Conservation (phyloP, 768 basidiomycete genomes). For the Ephemerocybe angulata region DNA sequence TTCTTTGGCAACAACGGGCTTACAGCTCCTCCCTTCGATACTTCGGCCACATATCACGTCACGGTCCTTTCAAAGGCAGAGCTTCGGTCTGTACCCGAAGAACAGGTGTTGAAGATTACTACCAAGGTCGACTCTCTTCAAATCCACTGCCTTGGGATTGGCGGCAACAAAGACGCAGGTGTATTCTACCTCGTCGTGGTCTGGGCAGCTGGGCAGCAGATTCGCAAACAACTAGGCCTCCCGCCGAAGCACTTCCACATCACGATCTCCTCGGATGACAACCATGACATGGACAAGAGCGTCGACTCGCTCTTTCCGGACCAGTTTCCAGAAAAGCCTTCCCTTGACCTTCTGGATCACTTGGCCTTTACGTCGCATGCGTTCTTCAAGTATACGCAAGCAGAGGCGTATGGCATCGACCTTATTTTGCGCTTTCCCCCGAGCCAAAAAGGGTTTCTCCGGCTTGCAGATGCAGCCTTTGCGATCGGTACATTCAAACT, state of each 20-base stretch:
- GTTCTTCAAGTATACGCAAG: conserved; percentile 31
- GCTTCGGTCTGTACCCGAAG: conserved; percentile 22
- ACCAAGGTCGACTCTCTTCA: conserved; percentile 24
- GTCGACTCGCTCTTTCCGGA: conserved; percentile 40
- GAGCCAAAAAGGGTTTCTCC: conserved; percentile 45
- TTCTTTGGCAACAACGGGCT: too few relatives aligned
- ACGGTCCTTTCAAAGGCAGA: conserved; percentile 40
- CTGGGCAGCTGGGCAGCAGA: conserved; percentile 50
- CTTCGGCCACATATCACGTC: conserved; percentile 31
- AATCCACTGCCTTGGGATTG: conserved; percentile 38
- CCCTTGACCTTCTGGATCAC: conserved; percentile 41
- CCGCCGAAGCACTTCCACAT: conserved; percentile 55
- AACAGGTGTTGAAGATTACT: conserved; percentile 17
- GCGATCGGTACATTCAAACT: conserved; percentile 36
- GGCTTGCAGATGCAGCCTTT: conserved; percentile 46
- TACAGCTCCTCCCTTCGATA: neutral
- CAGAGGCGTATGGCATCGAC: conserved; percentile 29
- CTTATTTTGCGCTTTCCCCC: conserved; percentile 30
- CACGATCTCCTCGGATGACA: conserved; percentile 39
- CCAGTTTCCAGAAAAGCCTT: conserved; percentile 24
- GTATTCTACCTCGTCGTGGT: conserved; percentile 50
- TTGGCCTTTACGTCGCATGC: conserved; percentile 42
- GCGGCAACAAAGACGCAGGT: conserved; percentile 28
- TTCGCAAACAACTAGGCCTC: conserved; percentile 47
- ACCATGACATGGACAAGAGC: conserved; percentile 46